Evolutionary conservation across 2,329 filamentous ascomycete genomes (phyloP), one percentile per base, ranked within the genome.

Genomic region (Exophiala lecanii-corni): DNA sequence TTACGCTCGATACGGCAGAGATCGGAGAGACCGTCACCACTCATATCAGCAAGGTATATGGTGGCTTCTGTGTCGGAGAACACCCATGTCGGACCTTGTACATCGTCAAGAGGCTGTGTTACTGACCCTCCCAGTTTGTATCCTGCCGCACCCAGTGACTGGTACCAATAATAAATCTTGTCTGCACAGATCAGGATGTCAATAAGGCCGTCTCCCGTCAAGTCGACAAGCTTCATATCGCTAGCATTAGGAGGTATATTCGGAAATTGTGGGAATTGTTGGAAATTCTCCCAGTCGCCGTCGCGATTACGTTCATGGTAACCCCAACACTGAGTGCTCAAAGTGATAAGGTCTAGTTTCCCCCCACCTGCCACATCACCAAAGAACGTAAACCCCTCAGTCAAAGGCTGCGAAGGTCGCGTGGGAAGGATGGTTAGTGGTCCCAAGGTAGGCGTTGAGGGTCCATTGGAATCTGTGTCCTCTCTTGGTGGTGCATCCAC

Each of bases 11-110:
- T 50, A 1, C 46, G 31, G 3, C 60, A 33, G 10, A 60, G 23
- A 40, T 59, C 57, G 1, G 36, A 18, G 7, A 55, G 41, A 7
- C 62, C 62, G 36, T 59, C 50, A 9, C 59, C 59, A 0, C 53
- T 49, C 17, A 60, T 41, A 36, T 62, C 59, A 9, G 56, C 47
- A 2, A 53, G 33, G 34, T 49, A 55, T 2, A 58, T 36, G 33
- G 12, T 42, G 9, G n/a, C 9, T 15, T 30, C 10, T 12, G 5
- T 10, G 25, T 39, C 23, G n/a, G 19, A 5, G n/a, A 7, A 32
- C 19, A 39, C 6, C 7, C 20, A 10, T 12, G 7, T 5, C n/a
- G 23, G 18, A n/a, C 36, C 26, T 23, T 40, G 3, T 20, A n/a
- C n/a, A n/a, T n/a, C n/a, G n/a, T n/a, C n/a, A n/a, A n/a, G n/a